phyloP scores from a whole-genome alignment of 768 basidiomycete species.

The Hydnum rufescens region DNA sequence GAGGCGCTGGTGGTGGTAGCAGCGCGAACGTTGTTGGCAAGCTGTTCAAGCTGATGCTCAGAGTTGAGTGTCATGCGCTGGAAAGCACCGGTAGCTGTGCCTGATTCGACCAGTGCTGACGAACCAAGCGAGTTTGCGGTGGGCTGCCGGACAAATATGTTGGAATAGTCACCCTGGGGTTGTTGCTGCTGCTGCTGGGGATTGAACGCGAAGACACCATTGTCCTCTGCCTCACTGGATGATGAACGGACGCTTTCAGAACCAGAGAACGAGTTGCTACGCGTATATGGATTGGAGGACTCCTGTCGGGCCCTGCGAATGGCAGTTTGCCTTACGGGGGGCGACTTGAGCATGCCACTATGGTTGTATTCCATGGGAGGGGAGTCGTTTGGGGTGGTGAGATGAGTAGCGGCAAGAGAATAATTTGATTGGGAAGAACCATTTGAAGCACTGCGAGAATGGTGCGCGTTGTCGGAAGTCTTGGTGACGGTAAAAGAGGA shows the following conservation, averaged over 20 bases:
- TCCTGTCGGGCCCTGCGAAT: constrained; percentile 40
- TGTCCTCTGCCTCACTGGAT: constrained; percentile 75
- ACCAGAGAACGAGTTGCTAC: constrained; percentile 35
- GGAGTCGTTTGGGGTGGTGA: constrained; percentile 10
- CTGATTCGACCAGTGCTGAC: background rate
- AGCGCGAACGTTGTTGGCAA: constrained; percentile 69
- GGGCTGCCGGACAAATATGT: background rate
- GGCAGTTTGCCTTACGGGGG: background rate
- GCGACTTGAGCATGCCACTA: background rate
- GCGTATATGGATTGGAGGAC: constrained; percentile 47
- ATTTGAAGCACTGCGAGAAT: constrained; percentile 4
- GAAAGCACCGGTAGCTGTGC: constrained; percentile 51
- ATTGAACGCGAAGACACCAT: constrained; percentile 44
- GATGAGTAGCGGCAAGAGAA: constrained; percentile 6
- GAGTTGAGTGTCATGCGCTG: constrained; percentile 56
- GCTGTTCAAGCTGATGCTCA: constrained; percentile 60
- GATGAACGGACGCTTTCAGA: constrained; percentile 49
- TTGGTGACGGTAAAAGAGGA: background rate
- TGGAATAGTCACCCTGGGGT: background rate
- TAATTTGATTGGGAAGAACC: constrained; percentile 3
- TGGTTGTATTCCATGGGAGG: constrained; percentile 32
- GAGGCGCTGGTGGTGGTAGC: constrained; percentile 84
- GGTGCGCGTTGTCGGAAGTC: background rate
- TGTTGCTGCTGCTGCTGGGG: constrained; percentile 5
- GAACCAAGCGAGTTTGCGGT: background rate